A percentile compares a stretch with the other conserved stretches of the same genome.
Evolutionary conservation across 108 stramenopile genomes (phyloP).

Genomic region (Ochromonas danica): DNA sequence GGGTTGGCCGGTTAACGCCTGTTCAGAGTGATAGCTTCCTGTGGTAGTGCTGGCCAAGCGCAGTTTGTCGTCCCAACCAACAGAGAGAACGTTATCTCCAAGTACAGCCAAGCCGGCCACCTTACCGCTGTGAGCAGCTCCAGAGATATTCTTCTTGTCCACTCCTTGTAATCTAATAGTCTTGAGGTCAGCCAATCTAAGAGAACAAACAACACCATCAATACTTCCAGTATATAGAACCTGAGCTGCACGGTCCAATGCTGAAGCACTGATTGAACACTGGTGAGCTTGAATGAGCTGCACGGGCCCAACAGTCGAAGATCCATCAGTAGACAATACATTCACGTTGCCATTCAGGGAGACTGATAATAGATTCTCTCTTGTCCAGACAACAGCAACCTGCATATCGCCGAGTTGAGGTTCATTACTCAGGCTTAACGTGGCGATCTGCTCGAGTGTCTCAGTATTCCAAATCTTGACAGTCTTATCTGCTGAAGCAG

Average conservation of each 20-base stretch:
- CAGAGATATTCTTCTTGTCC: constrained; percentile 35
- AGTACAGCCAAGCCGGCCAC: constrained; percentile 53
- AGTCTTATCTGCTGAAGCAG: constrained; percentile 86
- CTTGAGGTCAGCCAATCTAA: constrained; percentile 62
- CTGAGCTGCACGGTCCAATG: constrained; percentile 61
- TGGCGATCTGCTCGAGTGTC: constrained; percentile 28
- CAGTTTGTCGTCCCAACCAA: constrained; percentile 86
- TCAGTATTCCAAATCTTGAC: constrained; percentile 67
- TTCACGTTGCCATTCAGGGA: constrained; percentile 77
- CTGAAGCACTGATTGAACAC: constrained; percentile 73
- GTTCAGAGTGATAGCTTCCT: constrained; percentile 41
- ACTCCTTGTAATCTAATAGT: constrained; percentile 47
- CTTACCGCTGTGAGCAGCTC: constrained; percentile 69
- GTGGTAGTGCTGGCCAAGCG: constrained; percentile 55
- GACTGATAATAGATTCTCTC: constrained; percentile 67
- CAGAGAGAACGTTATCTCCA: constrained; percentile 61
- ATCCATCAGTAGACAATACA: constrained; percentile 53
- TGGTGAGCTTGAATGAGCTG: constrained; percentile 69
- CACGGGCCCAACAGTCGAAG: constrained; percentile 9
- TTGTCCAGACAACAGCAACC: constrained; percentile 61
- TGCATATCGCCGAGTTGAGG: constrained; percentile 61
- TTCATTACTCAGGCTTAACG: constrained; percentile 30
- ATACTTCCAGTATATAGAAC: constrained; percentile 80
- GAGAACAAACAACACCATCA: constrained; percentile 79
- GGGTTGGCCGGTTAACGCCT: constrained; percentile 76